Conservation (phyloP, 1,139 yeast genomes). For the Blastobotrys persicus region DNA sequence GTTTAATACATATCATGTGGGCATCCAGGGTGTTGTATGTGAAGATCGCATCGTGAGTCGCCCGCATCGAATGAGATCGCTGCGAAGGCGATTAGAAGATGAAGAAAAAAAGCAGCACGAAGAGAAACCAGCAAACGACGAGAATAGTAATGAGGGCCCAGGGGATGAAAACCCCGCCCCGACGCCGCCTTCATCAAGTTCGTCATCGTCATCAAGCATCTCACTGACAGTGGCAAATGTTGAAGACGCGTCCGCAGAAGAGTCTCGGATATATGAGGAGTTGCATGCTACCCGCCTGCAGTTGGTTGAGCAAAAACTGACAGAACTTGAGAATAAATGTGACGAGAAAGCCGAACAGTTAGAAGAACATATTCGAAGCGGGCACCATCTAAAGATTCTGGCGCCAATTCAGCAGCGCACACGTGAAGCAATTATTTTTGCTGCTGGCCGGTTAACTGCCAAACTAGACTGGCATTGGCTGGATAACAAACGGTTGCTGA, state of each 20-base stretch:
- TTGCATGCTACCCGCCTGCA: slow-evolving; percentile 15
- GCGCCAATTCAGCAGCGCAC: slow-evolving; percentile 56
- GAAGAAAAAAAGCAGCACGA: background rate
- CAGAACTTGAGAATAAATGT: slow-evolving; percentile 38
- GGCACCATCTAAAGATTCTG: slow-evolving; percentile 43
- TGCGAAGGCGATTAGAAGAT: background rate
- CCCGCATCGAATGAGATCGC: slow-evolving; percentile 8
- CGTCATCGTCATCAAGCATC: background rate
- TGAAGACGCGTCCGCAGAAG: background rate
- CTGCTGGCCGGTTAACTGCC: slow-evolving; percentile 48
- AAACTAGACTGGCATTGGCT: slow-evolving; percentile 55
- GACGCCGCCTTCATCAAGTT: background rate
- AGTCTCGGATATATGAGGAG: background rate
- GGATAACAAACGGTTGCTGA: slow-evolving; percentile 46
- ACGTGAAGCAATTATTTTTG: slow-evolving; percentile 45
- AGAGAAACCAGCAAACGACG: background rate
- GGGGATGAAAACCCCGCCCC: background rate
- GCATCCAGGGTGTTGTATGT: slow-evolving; percentile 24
- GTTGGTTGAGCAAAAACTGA: slow-evolving; percentile 29
- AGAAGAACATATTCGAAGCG: slow-evolving; percentile 39
- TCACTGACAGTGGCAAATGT: background rate
- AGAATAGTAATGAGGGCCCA: background rate
- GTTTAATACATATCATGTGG: slow-evolving; percentile 44
- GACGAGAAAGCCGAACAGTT: slow-evolving; percentile 38
- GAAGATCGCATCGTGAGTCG: slow-evolving; percentile 4